Evolutionary conservation across 805 yeast genomes (phyloP).

Genomic region (Maudiozyma saulgeensis): DNA sequence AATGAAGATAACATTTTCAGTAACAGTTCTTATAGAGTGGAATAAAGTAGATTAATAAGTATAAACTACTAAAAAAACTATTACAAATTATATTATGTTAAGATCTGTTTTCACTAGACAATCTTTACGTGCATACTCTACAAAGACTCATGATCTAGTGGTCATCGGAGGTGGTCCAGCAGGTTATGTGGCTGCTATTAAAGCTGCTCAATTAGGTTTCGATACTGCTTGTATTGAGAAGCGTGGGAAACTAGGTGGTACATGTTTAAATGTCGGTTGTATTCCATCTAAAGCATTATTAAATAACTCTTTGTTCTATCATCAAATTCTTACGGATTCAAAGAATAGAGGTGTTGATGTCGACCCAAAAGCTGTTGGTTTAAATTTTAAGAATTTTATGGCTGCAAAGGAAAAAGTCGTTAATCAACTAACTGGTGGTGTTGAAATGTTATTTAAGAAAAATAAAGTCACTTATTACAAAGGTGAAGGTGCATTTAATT

Average conservation of each 20-base stretch:
- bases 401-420: conserved; percentile 90
- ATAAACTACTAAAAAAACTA: no score
- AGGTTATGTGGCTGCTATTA: conserved; percentile 98
- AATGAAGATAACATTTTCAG: no score
- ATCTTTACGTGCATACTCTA: conserved; percentile 10
- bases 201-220: conserved; percentile 92
- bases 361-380: conserved; percentile 45
- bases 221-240: conserved; percentile 96
- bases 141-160: conserved; percentile 61
- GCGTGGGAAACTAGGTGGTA: conserved; percentile 95
- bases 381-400: conserved; percentile 74
- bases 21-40: no score
- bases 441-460: conserved; percentile 90
- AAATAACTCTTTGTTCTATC: conserved; percentile 90
- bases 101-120: conserved; percentile 7
- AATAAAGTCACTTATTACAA: conserved; percentile 90
- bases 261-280: conserved; percentile 98
- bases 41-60: no score
- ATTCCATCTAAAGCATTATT: conserved; percentile 94
- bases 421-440: conserved; percentile 81
- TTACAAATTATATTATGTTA: conserved; percentile 6
- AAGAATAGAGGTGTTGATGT: conserved; percentile 85
- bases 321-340: conserved; percentile 79
- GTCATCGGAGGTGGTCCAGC: conserved; percentile 99
- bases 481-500: conserved; percentile 83